Evolutionary conservation across 345 rosid species (phyloP).

Genomic region (Salix exigua): DNA sequence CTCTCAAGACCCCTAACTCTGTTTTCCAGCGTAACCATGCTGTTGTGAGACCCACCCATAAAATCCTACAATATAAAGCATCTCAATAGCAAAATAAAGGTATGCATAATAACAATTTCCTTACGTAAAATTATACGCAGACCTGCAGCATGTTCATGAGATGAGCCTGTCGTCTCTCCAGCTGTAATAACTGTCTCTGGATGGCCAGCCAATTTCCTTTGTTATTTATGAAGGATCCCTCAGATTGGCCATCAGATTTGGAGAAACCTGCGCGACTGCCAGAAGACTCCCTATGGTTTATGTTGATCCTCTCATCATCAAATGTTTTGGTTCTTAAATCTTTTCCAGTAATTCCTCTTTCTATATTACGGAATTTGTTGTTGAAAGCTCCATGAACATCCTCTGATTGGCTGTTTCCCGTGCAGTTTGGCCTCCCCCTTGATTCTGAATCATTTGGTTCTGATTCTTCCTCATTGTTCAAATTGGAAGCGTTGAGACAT

Average conservation of each 20-base stretch:
- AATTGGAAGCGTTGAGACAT: slow-evolving; percentile 49
- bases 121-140: slow-evolving; percentile 18
- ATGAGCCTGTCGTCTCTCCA: slow-evolving; percentile 92
- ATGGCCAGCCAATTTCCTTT: slow-evolving; percentile 93
- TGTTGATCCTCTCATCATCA: slow-evolving; percentile 49
- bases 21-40: slow-evolving; percentile 88
- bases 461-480: slow-evolving; percentile 54
- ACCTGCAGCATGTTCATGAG: slow-evolving; percentile 97
- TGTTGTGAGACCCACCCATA: slow-evolving; percentile 96
- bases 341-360: slow-evolving; percentile 46
- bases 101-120: slow-evolving; percentile 14
- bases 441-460: slow-evolving; percentile 44
- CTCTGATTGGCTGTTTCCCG: slow-evolving; percentile 41
- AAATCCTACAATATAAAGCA: slow-evolving; percentile 58
- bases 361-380: slow-evolving; percentile 30
- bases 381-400: slow-evolving; percentile 37
- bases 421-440: slow-evolving; percentile 45
- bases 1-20: slow-evolving; percentile 97
- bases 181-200: slow-evolving; percentile 85
- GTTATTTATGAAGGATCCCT: slow-evolving; percentile 66
- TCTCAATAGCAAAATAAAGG: slow-evolving; percentile 19
- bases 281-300: slow-evolving; percentile 50
- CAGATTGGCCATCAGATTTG: slow-evolving; percentile 65
- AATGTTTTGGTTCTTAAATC: slow-evolving; percentile 52
- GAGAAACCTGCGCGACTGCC: slow-evolving; percentile 49